Evolutionary conservation across 331 rosid species (phyloP), one percentile per base, ranked within the genome.

Genomic region (Cucumis variabilis): DNA sequence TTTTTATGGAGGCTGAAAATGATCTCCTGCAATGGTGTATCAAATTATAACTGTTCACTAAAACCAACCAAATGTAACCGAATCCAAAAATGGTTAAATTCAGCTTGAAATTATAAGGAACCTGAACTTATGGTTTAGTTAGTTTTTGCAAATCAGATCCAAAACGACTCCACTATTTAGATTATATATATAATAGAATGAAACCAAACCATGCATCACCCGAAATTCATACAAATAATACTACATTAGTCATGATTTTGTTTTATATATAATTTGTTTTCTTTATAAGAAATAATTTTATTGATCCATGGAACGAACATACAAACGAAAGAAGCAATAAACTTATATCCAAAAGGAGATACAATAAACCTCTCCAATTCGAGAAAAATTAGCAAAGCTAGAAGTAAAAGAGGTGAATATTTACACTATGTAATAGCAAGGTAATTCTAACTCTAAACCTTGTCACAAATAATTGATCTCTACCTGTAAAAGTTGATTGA

Each of bases 401-500:
- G 8, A 20, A 7, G 67, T 62, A 62, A 62, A 0, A 62, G 24
- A 62, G 67, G 67, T 62, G 67, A 62, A 9, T 62, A 62, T 62
- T 62, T 62, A 62, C 67, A 9, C 9, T 10, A 62, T 20, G 67
- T 62, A 62, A 62, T 62, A 62, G 24, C 24, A 17, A 62, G 67
- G 24, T 6, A 62, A 70, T 41, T 28, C 50, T 20, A 25, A 12
- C 30, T 20, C 24, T 50, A 9, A 75, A 28, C 27, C 58, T 69
- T 63, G 25, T 82, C 15, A 58, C 19, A 73, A 83, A 63, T 48
- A 69, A 28, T 83, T 28, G 84, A 85, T 86, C 82, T 81, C 58
- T 71, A 97, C 99, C 94, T 96, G 70, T 70, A 89, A 1, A 94
- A 0, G 25, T 82, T 87, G 88, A 93, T 0, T 73, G 98, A 92